phyloP scores from a whole-genome alignment of 768 basidiomycete genomes.

The Suillus weaverae region DNA sequence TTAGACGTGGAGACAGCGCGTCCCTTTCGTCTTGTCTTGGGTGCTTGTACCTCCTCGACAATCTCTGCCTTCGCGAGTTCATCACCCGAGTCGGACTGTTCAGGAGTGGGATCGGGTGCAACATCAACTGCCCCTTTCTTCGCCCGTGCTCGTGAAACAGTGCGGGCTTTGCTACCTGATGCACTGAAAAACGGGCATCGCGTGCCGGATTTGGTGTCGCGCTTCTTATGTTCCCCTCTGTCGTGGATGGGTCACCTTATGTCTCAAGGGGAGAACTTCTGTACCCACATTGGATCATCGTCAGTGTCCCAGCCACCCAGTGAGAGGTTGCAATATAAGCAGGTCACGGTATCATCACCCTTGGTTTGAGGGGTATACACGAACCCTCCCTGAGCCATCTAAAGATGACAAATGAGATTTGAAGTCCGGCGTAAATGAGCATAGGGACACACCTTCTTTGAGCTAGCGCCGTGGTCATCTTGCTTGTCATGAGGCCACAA shows the following conservation, averaged over 20 bases:
- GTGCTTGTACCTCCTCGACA: constrained; percentile 13
- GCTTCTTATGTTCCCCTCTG: constrained; percentile 77
- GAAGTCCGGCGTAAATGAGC: not conserved
- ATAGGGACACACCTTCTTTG: constrained; percentile 54
- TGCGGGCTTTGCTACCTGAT: constrained; percentile 25
- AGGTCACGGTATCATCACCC: constrained; percentile 80
- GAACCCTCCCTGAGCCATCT: constrained; percentile 93
- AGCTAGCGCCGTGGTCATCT: constrained; percentile 66
- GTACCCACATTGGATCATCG: constrained; percentile 83
- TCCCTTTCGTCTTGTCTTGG: constrained; percentile 11
- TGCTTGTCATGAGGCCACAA: constrained; percentile 81
- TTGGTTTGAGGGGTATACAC: constrained; percentile 67
- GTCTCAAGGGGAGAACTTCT: not conserved
- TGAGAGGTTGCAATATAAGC: constrained; percentile 79
- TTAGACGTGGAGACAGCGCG: not conserved
- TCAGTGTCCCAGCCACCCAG: constrained; percentile 85
- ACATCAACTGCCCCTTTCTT: constrained; percentile 6
- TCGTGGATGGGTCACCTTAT: constrained; percentile 9
- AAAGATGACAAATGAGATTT: constrained; percentile 11
- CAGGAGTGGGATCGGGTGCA: not conserved
- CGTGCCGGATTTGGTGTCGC: constrained; percentile 48
- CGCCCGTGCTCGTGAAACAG: constrained; percentile 8
- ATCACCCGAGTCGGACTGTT: constrained; percentile 24
- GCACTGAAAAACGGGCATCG: constrained; percentile 46
- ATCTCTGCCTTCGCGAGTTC: constrained; percentile 14